Evolutionary conservation across 2,329 filamentous ascomycete species (phyloP).

Genomic region (Phialocephala sp.): DNA sequence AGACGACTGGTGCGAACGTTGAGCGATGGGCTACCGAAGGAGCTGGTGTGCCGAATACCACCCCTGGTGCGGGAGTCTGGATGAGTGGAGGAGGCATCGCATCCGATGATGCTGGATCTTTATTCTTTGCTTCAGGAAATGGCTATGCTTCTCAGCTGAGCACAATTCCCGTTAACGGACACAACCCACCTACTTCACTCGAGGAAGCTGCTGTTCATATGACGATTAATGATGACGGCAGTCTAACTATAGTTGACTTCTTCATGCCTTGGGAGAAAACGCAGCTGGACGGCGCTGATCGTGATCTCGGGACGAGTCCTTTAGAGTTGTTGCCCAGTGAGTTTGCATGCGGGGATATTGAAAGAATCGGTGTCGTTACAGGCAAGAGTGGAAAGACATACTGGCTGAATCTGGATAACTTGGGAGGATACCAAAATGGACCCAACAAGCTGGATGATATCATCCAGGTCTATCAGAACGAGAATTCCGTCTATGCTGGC

Average conservation of each 20-base stretch:
- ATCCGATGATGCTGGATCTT: constrained; percentile 52
- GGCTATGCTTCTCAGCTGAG: constrained; percentile 54
- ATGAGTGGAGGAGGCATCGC: constrained; percentile 56
- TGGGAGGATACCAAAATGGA: constrained; percentile 56
- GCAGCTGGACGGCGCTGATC: constrained; percentile 55
- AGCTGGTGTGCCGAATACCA: constrained; percentile 47
- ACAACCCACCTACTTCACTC: constrained; percentile 51
- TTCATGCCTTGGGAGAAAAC: constrained; percentile 58
- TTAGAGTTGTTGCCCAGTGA: constrained; percentile 50
- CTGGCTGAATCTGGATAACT: constrained; percentile 53
- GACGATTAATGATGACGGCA: constrained; percentile 51
- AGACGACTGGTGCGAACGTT: constrained; percentile 50
- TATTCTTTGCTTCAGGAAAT: constrained; percentile 56
- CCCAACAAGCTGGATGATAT: constrained; percentile 49
- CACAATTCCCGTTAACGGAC: constrained; percentile 50
- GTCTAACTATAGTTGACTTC: constrained; percentile 52
- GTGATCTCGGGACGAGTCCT: constrained; percentile 54
- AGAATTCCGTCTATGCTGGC: constrained; percentile 55
- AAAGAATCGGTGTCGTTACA: constrained; percentile 55
- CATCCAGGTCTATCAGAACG: constrained; percentile 52
- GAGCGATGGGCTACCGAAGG: constrained; percentile 52
- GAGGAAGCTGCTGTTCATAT: constrained; percentile 57
- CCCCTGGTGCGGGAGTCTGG: constrained; percentile 53
- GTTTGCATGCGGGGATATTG: constrained; percentile 51
- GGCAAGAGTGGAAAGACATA: constrained; percentile 58